Base-by-base conservation (phyloP, 1,284 basidiomycete genomes). In the Phellinidium pouzarii region DNA sequence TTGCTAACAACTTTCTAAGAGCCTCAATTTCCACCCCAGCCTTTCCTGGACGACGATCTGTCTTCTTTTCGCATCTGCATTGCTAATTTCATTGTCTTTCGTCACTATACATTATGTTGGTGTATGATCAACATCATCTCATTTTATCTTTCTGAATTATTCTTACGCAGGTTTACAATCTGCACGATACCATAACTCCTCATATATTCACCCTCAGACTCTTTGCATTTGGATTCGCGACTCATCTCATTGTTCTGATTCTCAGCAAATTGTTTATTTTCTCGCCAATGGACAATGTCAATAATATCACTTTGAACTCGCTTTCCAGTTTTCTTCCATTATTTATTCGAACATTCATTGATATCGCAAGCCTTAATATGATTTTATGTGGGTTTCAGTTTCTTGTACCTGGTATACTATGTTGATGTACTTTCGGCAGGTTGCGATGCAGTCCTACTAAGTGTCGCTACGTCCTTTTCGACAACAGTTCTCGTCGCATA, bases 121-220 rank as follows among this genome's bases (percentile, higher is more conserved):
- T 31, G 25, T 12, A 29, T 4, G 8, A 2, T 20, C 20, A 36
- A 12, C 38, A 3, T 26, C 12, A 20, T 14, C 36, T 31, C 9
- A 25, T 51, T 25, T 17, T 53, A 14, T 31, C 50, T 34, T 14
- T 7, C 37, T 50, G 38, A 54, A 50, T 43, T n/a, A 48, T 58
- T 7, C 17, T 19, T 12, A 8, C 17, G 36, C 19, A 61, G 59
- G 54, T 59, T 9, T 62, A 62, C 53, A 56, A 51, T n/a, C 31
- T 44, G 17, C 52, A 53, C 8, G 55, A 59, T 36, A 52, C 45
- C 26, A 42, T 52, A n/a, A 59, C 54, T 37, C 40, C 58, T 12
- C 40, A 52, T 25, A 22, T 29, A 26, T n/a, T 64, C 17, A 58
- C 60, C 48, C 41, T 58, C 19, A 23, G 55, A 3, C 31, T 62